phyloP scores from a whole-genome alignment of 306 rosid species.

The Pterocarpus macrocarpus region DNA sequence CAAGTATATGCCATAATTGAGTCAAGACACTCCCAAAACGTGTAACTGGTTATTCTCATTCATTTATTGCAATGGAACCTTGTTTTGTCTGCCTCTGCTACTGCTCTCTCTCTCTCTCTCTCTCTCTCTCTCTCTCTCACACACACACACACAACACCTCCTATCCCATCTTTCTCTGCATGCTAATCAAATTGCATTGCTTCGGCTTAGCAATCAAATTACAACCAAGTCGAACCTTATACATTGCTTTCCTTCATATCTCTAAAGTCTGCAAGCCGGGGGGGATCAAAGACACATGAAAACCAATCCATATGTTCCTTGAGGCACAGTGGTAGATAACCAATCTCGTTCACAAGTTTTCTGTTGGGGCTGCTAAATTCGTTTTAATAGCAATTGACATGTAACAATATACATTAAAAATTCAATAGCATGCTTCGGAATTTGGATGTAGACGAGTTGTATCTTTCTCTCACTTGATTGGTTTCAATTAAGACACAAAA shows the following conservation, averaged over 20 bases:
- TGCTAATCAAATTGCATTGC: background rate
- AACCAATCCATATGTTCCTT: constrained; percentile 7
- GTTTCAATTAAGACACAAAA: background rate
- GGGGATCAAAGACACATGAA: background rate
- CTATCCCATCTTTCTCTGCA: background rate
- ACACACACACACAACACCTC: background rate
- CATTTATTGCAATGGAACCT: constrained; percentile 50
- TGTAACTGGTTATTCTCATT: constrained; percentile 40
- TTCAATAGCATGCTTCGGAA: background rate
- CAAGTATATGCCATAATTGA: constrained; percentile 47
- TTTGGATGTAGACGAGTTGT: no score
- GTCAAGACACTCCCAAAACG: constrained; percentile 42
- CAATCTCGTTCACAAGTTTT: no score
- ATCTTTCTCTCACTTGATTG: constrained; percentile 13
- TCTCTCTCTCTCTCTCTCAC: background rate
- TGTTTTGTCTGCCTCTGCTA: constrained; percentile 41
- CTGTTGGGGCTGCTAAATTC: no score
- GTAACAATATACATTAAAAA: background rate
- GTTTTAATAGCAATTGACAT: background rate
- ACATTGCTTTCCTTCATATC: background rate
- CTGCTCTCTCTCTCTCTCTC: background rate
- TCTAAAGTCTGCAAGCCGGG: no score
- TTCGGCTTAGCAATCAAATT: background rate
- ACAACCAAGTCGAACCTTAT: constrained; percentile 5
- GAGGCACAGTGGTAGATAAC: background rate